These are phyloP conservation scores for Colletotrichum sansevieriae DNA, from an alignment of 2,329 filamentous ascomycete genomes.

Conservation along the genomic window DNA sequence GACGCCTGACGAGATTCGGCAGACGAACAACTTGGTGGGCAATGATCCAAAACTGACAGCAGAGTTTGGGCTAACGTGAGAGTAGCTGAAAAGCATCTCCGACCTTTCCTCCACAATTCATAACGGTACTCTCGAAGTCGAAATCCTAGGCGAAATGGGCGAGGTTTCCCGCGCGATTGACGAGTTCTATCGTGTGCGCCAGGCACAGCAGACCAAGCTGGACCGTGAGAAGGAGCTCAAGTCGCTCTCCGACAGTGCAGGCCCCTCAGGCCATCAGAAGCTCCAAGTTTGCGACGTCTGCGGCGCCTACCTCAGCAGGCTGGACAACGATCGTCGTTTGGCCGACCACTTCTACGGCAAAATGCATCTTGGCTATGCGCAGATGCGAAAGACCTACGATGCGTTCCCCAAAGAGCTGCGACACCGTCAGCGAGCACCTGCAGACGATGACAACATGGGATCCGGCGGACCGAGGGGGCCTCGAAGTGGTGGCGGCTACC, in stretches of 20 bases:
- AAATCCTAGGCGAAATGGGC: constrained; percentile 84
- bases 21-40: constrained; percentile 85
- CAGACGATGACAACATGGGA: constrained; percentile 59
- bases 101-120: constrained; percentile 85
- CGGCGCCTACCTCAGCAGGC: constrained; percentile 89
- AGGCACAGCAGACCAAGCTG: constrained; percentile 83
- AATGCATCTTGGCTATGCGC: constrained; percentile 98
- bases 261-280: constrained; percentile 96
- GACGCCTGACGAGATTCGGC: constrained; percentile 95
- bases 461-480: constrained; percentile 64
- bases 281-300: constrained; percentile 99
- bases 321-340: constrained; percentile 93
- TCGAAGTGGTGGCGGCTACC: constrained; percentile 67
- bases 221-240: constrained; percentile 91
- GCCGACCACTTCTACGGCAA: constrained; percentile 99
- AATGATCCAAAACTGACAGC: neutral
- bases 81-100: constrained; percentile 82
- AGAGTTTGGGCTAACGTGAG: constrained; percentile 48
- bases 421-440: constrained; percentile 72
- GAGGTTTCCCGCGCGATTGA: constrained; percentile 85
- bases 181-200: constrained; percentile 88
- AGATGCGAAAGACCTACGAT: constrained; percentile 96
- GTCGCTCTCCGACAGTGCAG: constrained; percentile 89
- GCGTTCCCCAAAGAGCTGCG: constrained; percentile 89
- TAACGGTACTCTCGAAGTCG: constrained; percentile 85